phyloP scores from a whole-genome alignment of 345 rosid species.

The Linum usitatissimum region DNA sequence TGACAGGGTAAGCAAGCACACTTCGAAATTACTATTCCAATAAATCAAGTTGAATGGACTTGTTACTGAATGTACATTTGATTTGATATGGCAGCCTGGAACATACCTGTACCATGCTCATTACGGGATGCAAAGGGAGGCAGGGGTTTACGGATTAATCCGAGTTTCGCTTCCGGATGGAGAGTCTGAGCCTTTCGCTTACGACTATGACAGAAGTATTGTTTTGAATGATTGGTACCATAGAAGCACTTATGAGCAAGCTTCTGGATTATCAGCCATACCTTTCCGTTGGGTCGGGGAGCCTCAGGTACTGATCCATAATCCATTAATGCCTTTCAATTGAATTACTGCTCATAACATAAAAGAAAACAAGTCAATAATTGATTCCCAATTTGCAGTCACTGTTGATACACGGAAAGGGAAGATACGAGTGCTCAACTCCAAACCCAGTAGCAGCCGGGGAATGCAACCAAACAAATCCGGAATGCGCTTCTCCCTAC shows the following conservation, averaged over 20 bases:
- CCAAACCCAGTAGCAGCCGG: constrained; percentile 15
- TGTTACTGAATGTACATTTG: no score
- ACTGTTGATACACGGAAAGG: constrained; percentile 62
- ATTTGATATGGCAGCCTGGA: constrained; percentile 38
- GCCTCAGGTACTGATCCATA: constrained; percentile 40
- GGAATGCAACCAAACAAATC: constrained; percentile 35
- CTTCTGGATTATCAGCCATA: constrained; percentile 42
- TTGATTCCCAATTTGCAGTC: constrained; percentile 29
- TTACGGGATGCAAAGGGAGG: constrained; percentile 71
- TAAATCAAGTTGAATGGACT: no score
- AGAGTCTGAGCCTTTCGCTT: constrained; percentile 46
- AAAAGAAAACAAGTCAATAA: background rate
- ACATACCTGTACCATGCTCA: constrained; percentile 70
- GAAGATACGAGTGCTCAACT: constrained; percentile 48
- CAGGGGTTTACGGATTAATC: constrained; percentile 62
- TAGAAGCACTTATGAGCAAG: constrained; percentile 45
- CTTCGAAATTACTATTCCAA: background rate
- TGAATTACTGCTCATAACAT: no score
- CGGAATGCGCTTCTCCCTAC: constrained; percentile 38
- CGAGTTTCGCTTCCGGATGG: constrained; percentile 35
- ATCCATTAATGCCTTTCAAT: background rate
- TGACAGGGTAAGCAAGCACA: constrained; percentile 38
- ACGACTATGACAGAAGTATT: constrained; percentile 50
- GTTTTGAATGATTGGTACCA: constrained; percentile 75
- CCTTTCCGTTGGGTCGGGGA: constrained; percentile 69